Conservation (phyloP, 2,329 filamentous ascomycete species). For the Pyrenochaeta sp. region DNA sequence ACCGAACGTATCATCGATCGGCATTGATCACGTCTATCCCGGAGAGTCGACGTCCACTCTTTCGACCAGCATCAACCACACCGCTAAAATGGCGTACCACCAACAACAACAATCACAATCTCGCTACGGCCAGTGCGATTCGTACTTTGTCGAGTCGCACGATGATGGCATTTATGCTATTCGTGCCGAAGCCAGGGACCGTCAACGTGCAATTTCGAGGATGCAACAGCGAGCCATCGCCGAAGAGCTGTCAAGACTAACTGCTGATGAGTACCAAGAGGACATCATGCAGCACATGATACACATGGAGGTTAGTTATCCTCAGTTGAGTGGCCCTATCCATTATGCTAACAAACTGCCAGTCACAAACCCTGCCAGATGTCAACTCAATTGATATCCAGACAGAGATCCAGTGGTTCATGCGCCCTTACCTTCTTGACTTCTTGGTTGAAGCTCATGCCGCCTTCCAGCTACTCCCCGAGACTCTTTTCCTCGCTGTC, state of each 20-base stretch:
- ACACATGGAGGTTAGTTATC: constrained; percentile 81
- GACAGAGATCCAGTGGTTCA: constrained; percentile 99
- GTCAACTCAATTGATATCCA: constrained; percentile 99
- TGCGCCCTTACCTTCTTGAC: constrained; percentile 97
- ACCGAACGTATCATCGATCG: constrained; percentile 22
- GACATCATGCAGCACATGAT: constrained; percentile 95
- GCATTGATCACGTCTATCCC: constrained; percentile 42
- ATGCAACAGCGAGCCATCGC: constrained; percentile 88
- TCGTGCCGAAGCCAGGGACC: constrained; percentile 75
- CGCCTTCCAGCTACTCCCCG: constrained; percentile 90
- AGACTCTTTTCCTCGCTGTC: constrained; percentile 94
- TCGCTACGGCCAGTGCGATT: constrained; percentile 71
- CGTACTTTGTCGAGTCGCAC: constrained; percentile 71
- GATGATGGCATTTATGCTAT: constrained; percentile 62
- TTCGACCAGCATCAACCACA: constrained; percentile 44
- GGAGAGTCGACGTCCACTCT: constrained; percentile 59
- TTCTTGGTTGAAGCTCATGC: constrained; percentile 97
- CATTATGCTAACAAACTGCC: constrained; percentile 32
- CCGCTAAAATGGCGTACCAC: constrained; percentile 65
- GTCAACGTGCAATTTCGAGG: constrained; percentile 78
- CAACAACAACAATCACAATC: constrained; percentile 54
- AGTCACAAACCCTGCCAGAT: constrained; percentile 89
- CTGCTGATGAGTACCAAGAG: constrained; percentile 90
- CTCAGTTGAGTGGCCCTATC: constrained; percentile 7
- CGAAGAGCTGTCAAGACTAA: constrained; percentile 84